Conservation (phyloP, 2,329 filamentous ascomycete genomes). For the Diaporthe citrichinensis region DNA sequence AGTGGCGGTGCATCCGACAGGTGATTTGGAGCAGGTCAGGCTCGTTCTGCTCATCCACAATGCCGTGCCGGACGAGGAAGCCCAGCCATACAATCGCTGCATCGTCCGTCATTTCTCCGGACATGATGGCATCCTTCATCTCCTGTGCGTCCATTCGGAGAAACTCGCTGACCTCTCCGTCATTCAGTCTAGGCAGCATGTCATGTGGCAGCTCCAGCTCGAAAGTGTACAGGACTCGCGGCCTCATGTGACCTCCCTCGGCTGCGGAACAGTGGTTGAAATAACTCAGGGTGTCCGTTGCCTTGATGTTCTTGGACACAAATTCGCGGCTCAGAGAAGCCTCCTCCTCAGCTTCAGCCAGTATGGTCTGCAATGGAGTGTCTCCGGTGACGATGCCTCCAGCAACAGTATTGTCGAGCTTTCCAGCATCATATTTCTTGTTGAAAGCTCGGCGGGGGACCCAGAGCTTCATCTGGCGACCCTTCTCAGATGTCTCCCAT, state of each 20-base stretch:
- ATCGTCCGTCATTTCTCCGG: slow-evolving; percentile 19
- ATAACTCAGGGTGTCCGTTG: background rate
- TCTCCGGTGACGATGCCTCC: background rate
- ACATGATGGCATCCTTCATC: background rate
- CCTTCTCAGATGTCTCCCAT: background rate
- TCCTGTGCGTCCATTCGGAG: slow-evolving; percentile 10
- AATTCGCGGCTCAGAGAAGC: background rate
- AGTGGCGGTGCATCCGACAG: slow-evolving; percentile 9
- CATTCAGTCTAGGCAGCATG: background rate
- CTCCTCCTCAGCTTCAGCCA: background rate
- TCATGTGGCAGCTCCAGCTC: background rate
- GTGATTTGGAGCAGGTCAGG: slow-evolving; percentile 8
- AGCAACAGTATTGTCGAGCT: background rate
- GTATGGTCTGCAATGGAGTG: background rate
- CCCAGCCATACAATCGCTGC: slow-evolving; percentile 18
- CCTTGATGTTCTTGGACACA: background rate
- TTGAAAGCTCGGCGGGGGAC: background rate
- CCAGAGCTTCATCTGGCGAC: background rate
- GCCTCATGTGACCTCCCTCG: background rate
- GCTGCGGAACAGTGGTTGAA: background rate
- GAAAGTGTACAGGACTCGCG: background rate
- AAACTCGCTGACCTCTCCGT: slow-evolving; percentile 5
- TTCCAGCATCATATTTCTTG: background rate
- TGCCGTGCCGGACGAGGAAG: slow-evolving; percentile 12
- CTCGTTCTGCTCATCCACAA: slow-evolving; percentile 20